A percentile compares a stretch with the other conserved stretches of the same genome.
Evolutionary conservation across 2,329 filamentous ascomycete genomes (phyloP).

Genomic region (Sarocladiaceae sp.): DNA sequence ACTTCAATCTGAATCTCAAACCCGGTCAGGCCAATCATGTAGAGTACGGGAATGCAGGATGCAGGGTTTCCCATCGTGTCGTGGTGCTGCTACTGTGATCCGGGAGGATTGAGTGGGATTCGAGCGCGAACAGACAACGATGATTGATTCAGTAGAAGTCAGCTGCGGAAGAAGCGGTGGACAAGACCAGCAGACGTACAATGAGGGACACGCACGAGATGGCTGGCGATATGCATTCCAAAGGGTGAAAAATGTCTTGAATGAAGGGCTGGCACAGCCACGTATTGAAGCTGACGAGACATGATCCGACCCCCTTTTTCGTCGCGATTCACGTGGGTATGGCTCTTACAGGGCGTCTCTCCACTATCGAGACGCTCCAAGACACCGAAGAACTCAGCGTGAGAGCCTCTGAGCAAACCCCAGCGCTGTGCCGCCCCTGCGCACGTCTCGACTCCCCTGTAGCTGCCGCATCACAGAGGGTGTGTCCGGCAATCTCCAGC

Average conservation of each 20-base stretch:
- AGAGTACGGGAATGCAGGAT: not conserved
- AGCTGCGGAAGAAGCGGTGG: not conserved
- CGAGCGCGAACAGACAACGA: not conserved
- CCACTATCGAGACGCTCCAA: not conserved
- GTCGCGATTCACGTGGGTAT: not conserved
- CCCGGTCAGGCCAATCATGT: slow-evolving; percentile 8
- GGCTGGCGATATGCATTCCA: slow-evolving; percentile 8
- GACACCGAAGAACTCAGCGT: not conserved
- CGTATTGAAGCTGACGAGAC: not conserved
- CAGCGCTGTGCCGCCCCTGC: not conserved
- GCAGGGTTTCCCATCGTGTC: slow-evolving; percentile 3
- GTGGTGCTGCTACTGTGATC: no score
- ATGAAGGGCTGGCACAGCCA: not conserved
- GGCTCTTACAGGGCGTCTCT: not conserved
- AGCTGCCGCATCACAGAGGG: not conserved
- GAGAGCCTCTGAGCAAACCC: not conserved
- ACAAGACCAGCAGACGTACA: no score
- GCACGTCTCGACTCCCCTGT: not conserved
- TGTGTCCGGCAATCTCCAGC: not conserved
- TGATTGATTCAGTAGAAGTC: not conserved
- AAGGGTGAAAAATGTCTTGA: slow-evolving; percentile 5
- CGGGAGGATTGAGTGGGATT: no score
- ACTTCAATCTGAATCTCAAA: slow-evolving; percentile 10
- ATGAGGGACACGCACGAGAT: not conserved
- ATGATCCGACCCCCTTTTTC: not conserved